Base-by-base conservation (phyloP, 1,139 yeast species). In the Nakaseomyces bracarensis region DNA sequence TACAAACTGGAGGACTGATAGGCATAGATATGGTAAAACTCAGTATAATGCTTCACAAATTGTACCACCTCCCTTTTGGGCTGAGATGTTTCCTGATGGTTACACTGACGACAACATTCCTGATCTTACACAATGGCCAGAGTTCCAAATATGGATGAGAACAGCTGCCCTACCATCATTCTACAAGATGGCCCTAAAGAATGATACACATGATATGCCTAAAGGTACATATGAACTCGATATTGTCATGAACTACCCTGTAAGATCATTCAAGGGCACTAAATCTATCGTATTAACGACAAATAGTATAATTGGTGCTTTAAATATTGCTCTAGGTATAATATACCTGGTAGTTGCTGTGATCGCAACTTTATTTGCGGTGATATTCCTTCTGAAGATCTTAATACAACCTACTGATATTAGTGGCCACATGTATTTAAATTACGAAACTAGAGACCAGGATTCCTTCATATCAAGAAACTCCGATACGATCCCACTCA, bases 91-190 rank as follows among this genome's bases (percentile, higher is more conserved):
- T 61, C 98, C 98, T 10, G 60, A 87, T 49, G 97, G 97, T 0
- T 91, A 91, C 66, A 86, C 82, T 15, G 81, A 75, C 19, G 77
- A 79, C 8, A 87, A 86, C 58, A 60, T 91, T 46, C 97, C 97
- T 4, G 91, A 91, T 60, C 68, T 85, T 40, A 69, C 79, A 13
- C 65, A 69, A 7, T 82, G 93, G 91, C 75, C 71, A 46, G 86
- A 85, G 55, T 79, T 91, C 60, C 97, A 91, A 65, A 87, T 89
- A 61, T 91, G 98, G 98, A 89, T 93, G 96, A 79, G 87, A 55
- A 81, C 96, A 3, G 82, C 96, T 3, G 98, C 91, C 1, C 70
- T 91, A 49, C 82, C 97, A 4, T 77, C 77, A 19, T 91, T 93
- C 58, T 78, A 84, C 55, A 87, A 87, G 63, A 68, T 91, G 60